Evolutionary conservation across 1,284 basidiomycete species (phyloP), one percentile per base, ranked within the genome.

Genomic region (Boletus mariae): DNA sequence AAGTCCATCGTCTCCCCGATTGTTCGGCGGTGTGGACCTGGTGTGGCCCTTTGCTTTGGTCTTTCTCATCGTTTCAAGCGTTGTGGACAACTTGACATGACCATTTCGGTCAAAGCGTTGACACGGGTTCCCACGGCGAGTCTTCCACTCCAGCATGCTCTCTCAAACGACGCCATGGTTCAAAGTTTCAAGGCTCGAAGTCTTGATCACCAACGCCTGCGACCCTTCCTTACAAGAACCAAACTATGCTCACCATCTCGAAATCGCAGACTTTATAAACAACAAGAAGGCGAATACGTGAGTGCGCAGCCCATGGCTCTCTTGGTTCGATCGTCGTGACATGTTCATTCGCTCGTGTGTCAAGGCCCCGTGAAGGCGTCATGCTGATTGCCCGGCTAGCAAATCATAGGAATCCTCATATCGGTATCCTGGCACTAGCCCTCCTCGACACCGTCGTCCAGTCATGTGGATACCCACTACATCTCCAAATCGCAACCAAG

Each of bases 401-500:
- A 56, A 97, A 97, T 70, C 87, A 94, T 67, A 84, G 94, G 56
- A 93, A 94, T 62, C 90, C 92, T 1, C 93, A 97, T 68, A 80
- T 96, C 59, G 86, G 92, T 25, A 82, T 94, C 62, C 83, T 97
- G 35, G 85, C 90, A 1, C 80, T 92, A 32, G 76, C 87, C 4
- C 79, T 98, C 4, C 85, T 99, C 57, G 94, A 98, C 70, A 94
- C 93, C 12, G 85, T 99, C 47, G 91, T 98, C 49, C 92, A 95
- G 69, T 88, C 92, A 47, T 98, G 95, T 68, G 96, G 96, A 63
- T 99, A 99, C 73, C 87, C 95, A 0, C 90, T 99, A 57, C 96
- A 99, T 67, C 86, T 99, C 25, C 96, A 99, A 71, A 91, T 99
- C 62, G 82, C 91, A n/a, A 99, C 97, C 25, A 99, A 99, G 69